Base-by-base conservation (phyloP, 169 alveolate species). In the Babesia caballi region DNA sequence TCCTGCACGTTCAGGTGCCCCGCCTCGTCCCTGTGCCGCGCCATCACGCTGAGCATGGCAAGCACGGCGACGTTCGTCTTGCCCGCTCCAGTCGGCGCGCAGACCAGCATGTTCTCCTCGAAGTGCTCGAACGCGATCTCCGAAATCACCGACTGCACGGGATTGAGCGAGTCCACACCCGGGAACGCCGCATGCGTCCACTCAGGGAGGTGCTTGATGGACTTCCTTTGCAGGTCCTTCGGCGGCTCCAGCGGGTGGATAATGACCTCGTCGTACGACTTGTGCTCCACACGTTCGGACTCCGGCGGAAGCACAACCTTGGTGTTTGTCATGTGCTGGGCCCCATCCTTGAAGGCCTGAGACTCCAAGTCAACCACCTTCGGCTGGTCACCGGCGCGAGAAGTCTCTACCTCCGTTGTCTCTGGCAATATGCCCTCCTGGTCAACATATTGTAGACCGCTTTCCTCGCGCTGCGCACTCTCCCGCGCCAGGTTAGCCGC, bases 71-170 rank as follows among this genome's bases (percentile, higher is more conserved):
- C 96, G 85, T 98, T 98, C 8, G 99, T 98, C 91, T 98, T 98
- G 21, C 99, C 99, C 8, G 99, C 98, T 11, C 99, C 99, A 2
- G 99, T 98, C 11, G 99, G 99, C 23, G 99, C 99, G 74, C 99
- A 97, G 8, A 98, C 93, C 42, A 98, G 85, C 93, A 98, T 58
- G 87, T 98, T 98, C 72, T 97, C 99, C 68, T 94, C 94, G 50
- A 92, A 93, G 28, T 85, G 86, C 54, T 91, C 84, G 70, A 96
- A 95, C 2, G 99, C 99, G 15, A 91, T 85, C 9, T 94, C 92
- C 70, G 81, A 95, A 14, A 98, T 98, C 52, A 85, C 84, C 25
- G 98, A 92, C 83, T 98, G 98, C 71, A 98, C 95, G 23, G 96
- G 94, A 78, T 98, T 98, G 53, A 95, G 85, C 44, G 86, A 60